Percentiles rank a stretch among this genome's conserved stretches.
Evolutionary conservation across 225 moss, liverwort and hornwort genomes (phyloP).

Genomic region (Thuidium tamariscinum): DNA sequence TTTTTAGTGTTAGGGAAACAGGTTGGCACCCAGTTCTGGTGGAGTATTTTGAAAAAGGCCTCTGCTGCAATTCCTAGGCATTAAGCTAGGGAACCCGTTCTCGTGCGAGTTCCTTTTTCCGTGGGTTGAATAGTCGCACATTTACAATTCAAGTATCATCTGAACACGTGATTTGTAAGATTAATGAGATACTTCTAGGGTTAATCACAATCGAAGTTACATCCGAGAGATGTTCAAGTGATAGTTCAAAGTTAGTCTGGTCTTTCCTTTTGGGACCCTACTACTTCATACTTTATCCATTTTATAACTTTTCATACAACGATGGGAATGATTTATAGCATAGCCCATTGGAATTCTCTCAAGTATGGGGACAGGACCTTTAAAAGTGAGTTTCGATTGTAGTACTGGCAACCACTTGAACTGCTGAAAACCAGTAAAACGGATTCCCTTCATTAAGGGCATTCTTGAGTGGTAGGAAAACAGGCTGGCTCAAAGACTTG

Average conservation of each 20-base stretch:
- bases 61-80: not conserved
- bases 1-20: not conserved
- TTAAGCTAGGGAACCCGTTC: not conserved
- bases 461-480: not conserved
- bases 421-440: not conserved
- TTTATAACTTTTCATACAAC: not conserved
- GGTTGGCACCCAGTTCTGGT: not conserved
- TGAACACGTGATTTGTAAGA: not conserved
- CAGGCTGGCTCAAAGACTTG: not conserved
- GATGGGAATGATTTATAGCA: not conserved
- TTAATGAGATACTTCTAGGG: not conserved
- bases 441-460: not conserved
- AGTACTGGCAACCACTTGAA: not conserved
- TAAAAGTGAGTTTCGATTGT: not conserved
- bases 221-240: not conserved
- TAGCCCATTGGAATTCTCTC: not conserved
- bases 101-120: not conserved
- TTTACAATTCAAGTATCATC: not conserved
- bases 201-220: not conserved
- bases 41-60: not conserved
- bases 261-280: not conserved
- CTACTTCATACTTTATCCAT: no score
- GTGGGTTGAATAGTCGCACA: not conserved
- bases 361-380: not conserved
- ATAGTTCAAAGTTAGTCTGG: not conserved